phyloP scores from a whole-genome alignment of 257 asterid species.

The Ligustrum vulgare region DNA sequence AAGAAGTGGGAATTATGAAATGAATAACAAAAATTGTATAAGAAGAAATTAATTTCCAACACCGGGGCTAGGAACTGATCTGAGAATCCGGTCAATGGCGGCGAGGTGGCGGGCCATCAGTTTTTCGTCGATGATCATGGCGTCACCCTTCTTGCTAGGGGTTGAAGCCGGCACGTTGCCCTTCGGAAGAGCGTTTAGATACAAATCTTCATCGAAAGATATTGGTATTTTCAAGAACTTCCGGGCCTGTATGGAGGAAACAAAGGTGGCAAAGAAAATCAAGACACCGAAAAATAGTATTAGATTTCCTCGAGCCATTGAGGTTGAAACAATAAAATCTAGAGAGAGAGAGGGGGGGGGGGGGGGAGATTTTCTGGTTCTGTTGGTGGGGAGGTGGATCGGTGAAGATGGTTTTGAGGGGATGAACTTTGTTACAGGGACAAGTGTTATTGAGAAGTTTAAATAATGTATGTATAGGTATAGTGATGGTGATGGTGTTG shows the following conservation, averaged over 20 bases:
- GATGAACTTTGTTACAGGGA: not conserved
- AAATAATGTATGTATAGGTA: not conserved
- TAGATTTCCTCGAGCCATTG: conserved; percentile 16
- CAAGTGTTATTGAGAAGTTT: not conserved
- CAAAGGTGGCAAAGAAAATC: conserved; percentile 17
- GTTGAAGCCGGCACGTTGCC: conserved; percentile 53
- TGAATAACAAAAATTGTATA: conserved; percentile 33
- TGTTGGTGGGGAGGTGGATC: not conserved
- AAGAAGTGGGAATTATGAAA: not conserved
- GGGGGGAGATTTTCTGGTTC: not conserved
- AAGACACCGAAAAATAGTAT: not conserved
- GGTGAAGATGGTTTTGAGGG: conserved; percentile 4
- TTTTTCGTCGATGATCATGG: conserved; percentile 35
- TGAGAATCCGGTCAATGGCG: conserved; percentile 51
- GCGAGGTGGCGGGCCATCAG: conserved; percentile 57
- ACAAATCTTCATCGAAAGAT: conserved; percentile 30
- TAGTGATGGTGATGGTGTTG: conserved; percentile 21
- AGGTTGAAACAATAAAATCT: not conserved
- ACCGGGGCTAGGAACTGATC: conserved; percentile 82
- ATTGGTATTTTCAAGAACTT: conserved; percentile 17
- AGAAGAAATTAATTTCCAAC: conserved; percentile 44
- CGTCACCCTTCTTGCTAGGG: conserved; percentile 56
- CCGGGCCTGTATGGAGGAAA: conserved; percentile 23
- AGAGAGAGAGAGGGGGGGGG: not conserved
- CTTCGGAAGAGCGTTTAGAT: conserved; percentile 49